Evolutionary conservation across 495 filamentous ascomycete genomes (phyloP).

Genomic region (Corynascus novoguineensis): DNA sequence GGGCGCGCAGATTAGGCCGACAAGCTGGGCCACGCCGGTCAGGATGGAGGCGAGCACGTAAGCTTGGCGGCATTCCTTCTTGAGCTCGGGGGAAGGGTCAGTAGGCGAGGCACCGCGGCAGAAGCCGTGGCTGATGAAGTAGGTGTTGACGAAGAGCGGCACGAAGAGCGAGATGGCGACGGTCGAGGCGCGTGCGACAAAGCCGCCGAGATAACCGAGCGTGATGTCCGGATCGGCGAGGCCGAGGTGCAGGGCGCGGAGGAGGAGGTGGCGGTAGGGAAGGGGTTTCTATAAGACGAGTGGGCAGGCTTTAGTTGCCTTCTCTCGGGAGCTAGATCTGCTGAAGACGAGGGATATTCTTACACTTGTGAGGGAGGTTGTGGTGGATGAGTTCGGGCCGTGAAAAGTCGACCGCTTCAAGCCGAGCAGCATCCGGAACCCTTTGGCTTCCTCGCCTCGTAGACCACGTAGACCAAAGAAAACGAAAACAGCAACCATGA

Average conservation of each 20-base stretch:
- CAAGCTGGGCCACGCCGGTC: conserved; percentile 80
- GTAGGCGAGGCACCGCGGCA: conserved; percentile 61
- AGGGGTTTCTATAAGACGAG: conserved; percentile 23
- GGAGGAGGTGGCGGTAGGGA: conserved; percentile 46
- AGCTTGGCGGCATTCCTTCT: conserved; percentile 71
- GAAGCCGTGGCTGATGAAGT: conserved; percentile 74
- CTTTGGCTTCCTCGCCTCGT: conserved; percentile 71
- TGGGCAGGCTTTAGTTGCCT: background rate
- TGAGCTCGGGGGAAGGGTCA: conserved; percentile 60
- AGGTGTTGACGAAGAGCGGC: conserved; percentile 83
- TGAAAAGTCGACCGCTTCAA: conserved; percentile 20
- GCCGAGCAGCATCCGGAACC: conserved; percentile 51
- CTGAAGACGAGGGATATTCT: background rate
- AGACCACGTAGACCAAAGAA: conserved; percentile 75
- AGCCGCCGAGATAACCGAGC: conserved; percentile 86
- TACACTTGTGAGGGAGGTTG: conserved; percentile 20
- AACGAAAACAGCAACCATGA: conserved; percentile 66
- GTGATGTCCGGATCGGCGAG: conserved; percentile 69
- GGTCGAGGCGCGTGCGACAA: conserved; percentile 92
- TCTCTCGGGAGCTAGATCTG: background rate
- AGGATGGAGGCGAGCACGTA: conserved; percentile 80
- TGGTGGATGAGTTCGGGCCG: conserved; percentile 5
- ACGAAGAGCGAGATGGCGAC: conserved; percentile 94
- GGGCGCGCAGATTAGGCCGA: conserved; percentile 79
- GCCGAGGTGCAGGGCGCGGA: conserved; percentile 56